These are phyloP conservation scores for Rhizomucor pusillus DNA, from an alignment of 371 early-diverging fungal species.

Conservation along the genomic window DNA sequence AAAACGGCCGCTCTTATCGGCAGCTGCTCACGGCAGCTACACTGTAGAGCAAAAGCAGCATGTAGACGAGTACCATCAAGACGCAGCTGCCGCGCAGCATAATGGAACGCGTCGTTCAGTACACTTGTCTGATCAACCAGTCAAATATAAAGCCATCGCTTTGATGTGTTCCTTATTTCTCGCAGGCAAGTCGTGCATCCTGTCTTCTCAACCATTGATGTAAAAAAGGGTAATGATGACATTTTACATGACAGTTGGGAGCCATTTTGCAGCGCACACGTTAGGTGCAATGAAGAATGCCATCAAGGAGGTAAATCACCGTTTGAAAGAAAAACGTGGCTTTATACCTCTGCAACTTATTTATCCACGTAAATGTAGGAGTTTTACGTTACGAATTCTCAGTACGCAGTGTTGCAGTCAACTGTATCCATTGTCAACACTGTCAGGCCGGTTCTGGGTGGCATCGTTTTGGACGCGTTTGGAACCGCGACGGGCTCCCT, in stretches of 20 bases:
- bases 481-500: conserved; percentile 66
- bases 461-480: conserved; percentile 70
- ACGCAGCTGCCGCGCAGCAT: too few relatives aligned
- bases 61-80: too few relatives aligned
- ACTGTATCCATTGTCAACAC: conserved; percentile 73
- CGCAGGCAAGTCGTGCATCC: too few relatives aligned
- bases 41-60: too few relatives aligned
- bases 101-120: too few relatives aligned
- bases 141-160: conserved; percentile 61
- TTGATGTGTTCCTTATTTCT: conserved; percentile 60
- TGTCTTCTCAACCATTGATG: background rate
- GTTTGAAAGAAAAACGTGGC: too few relatives aligned
- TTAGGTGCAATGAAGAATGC: conserved; percentile 67
- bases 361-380: too few relatives aligned
- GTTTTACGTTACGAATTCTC: conserved; percentile 62
- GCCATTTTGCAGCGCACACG: conserved; percentile 75
- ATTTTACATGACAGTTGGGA: conserved; percentile 54
- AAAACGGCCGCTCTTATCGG: too few relatives aligned
- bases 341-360: background rate
- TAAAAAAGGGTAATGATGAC: background rate
- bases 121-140: conserved; percentile 45
- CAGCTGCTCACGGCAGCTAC: too few relatives aligned
- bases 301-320: conserved; percentile 68
- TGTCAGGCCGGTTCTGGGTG: conserved; percentile 64
- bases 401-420: conserved; percentile 72